Base-by-base conservation (phyloP, 495 filamentous ascomycete genomes). In the Astrothelium macrocarpum region DNA sequence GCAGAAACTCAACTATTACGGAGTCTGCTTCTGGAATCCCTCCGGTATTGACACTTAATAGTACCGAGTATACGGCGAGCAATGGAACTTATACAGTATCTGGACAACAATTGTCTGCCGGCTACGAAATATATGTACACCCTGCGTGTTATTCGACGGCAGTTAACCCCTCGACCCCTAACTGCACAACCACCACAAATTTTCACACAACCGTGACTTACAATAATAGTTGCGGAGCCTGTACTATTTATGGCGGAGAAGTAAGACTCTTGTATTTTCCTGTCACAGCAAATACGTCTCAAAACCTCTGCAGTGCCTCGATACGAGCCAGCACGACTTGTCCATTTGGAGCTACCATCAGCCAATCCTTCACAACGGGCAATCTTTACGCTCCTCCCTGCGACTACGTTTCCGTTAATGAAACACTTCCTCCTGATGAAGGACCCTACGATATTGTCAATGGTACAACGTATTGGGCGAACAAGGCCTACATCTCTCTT, bases 401-500 rank as follows among this genome's bases (percentile, higher is more conserved):
- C 63, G 18, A 26, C 2, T 60, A 64, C 32, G 32, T 28, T 29
- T 36, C 42, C 1, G 32, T 64, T 32, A 64, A 60, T 31, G 31
- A 32, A 12, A 64, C 53, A 14, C 58, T 36, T 39, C 32, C 62
- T 23, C 29, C 31, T 2, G 34, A 58, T 63, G 23, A 3, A 32
- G 62, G 62, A 10, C 45, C 45, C 2, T 63, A 63, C 31, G 39
- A 36, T 45, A 46, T 63, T 26, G 12, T 28, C n/a, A 34, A 32
- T 34, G 31, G 62, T 23, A 59, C 49, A 32, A 63, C 62, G 12
- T 29, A 32, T 10, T 63, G 56, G 31, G 29, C 49, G 45, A 63
- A 63, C 28, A 32, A 56, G 26, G 62, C 49, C 12, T 63, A 63
- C 62, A 59, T 63, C 23, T 63, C 62, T n/a, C 46, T 63, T 3